Base-by-base conservation (phyloP, 2,329 filamentous ascomycete genomes). In the Claviceps sp. region DNA sequence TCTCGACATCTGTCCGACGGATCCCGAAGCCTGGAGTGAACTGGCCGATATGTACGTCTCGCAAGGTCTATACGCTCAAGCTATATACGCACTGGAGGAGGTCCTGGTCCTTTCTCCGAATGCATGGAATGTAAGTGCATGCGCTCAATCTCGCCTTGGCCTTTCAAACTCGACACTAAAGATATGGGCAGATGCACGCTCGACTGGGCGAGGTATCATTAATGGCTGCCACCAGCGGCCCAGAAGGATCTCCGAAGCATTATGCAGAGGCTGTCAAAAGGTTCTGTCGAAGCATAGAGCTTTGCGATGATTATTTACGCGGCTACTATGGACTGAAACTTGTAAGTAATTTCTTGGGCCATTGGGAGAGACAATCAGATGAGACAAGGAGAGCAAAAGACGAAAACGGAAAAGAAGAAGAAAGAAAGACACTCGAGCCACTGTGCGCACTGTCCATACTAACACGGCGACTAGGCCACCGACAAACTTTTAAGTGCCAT, bases 11-110 rank as follows among this genome's bases (percentile, higher is more conserved):
- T 86, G 84, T 51, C 90, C 93, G 2, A 95, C 87, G 1, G 93
- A 98, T 70, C 83, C 85, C 5, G 93, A 98, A 71, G 84, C 87
- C 10, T 98, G 93, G 93, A 81, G 88, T 50, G 93, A 98, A 70
- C 74, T 97, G 59, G 81, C 87, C 50, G 89, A 95, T 64, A 70
- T 96, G 55, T 97, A 98, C 68, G 75, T 89, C 34, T 76, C 76
- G 19, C 85, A 91, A 63, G 88, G 85, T 1, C 70, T 91, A 60
- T 89, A 86, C 62, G 71, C 82, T 14, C 91, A 97, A 67, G 87
- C 89, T 41, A 82, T 95, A 49, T 95, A 85, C 67, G 85, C 89
- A 55, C 71, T 95, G 45, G 93, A 98, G 66, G 93, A 98, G 67
- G 89, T 95, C 19, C 69, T 98, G 45, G 73, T 97, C 50, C 75